Conservation (phyloP, 306 rosid genomes). For the Citrullus amarus region DNA sequence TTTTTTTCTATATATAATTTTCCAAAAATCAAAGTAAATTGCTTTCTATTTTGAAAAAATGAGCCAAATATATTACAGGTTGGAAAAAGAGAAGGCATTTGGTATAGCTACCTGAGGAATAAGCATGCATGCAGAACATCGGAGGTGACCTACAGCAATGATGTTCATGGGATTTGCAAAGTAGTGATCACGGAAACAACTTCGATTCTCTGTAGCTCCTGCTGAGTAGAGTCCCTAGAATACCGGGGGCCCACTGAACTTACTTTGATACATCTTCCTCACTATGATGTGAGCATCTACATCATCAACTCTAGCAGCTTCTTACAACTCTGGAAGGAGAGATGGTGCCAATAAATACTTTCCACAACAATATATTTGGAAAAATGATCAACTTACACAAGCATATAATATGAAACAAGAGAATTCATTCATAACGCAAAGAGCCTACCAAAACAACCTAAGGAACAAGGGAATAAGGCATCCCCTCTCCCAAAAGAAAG, state of each 20-base stretch:
- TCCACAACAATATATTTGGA: background rate
- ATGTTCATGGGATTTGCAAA: constrained; percentile 68
- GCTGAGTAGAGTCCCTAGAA: constrained; percentile 41
- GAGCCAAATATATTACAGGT: background rate
- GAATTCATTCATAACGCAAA: too few species aligned
- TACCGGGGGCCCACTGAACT: constrained; percentile 26
- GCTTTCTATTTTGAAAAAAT: background rate
- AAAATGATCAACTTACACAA: background rate
- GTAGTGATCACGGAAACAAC: constrained; percentile 48
- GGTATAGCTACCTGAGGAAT: background rate
- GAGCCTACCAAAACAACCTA: background rate
- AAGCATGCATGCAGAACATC: background rate
- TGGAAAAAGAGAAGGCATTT: background rate
- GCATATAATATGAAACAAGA: background rate
- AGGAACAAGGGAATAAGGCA: background rate
- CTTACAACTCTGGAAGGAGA: constrained; percentile 56
- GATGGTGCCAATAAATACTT: background rate
- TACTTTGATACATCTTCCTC: constrained; percentile 64
- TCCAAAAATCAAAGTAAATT: too few species aligned
- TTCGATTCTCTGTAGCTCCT: constrained; percentile 28
- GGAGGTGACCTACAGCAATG: constrained; percentile 38
- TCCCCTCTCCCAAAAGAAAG: background rate
- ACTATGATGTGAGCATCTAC: constrained; percentile 48
- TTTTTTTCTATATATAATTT: too few species aligned
- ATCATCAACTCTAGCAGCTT: constrained; percentile 68